Percentiles rank a stretch among this genome's conserved stretches.
These are phyloP conservation scores for Hypoxylon sp. DNA, from an alignment of 2,329 filamentous ascomycete genomes.

Conservation along the genomic window DNA sequence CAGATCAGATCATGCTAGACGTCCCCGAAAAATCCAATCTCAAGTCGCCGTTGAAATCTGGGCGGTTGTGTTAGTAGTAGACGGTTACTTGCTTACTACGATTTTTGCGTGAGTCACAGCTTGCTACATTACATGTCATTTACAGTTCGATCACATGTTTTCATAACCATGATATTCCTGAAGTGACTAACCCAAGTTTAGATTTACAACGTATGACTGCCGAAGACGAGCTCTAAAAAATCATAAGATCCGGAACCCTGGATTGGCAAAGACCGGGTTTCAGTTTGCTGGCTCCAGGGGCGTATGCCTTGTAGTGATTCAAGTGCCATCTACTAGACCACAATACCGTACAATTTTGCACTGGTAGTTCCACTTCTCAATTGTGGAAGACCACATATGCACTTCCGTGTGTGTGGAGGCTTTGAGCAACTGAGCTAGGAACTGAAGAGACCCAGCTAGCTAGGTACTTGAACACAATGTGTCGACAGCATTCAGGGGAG, in stretches of 20 bases:
- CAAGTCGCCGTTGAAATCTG: neutral
- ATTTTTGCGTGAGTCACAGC: slow-evolving; percentile 25
- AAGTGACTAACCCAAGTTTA: neutral
- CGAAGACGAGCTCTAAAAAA: neutral
- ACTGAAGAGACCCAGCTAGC: neutral
- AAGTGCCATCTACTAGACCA: neutral
- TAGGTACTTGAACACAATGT: slow-evolving; percentile 45
- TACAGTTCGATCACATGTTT: neutral
- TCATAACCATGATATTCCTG: neutral
- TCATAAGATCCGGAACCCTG: neutral
- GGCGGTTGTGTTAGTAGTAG: slow-evolving; percentile 1
- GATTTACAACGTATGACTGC: neutral
- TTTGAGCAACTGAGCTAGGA: neutral
- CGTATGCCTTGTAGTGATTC: neutral
- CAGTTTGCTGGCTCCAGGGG: neutral
- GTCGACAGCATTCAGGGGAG: slow-evolving; percentile 45
- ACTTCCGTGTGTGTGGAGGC: neutral
- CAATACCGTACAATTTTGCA: neutral
- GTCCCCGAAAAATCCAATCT: neutral
- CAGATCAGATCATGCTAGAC: neutral
- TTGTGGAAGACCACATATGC: neutral
- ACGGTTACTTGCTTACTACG: slow-evolving; percentile 5
- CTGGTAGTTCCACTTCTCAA: neutral
- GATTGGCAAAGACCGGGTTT: neutral
- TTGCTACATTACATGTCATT: neutral